A percentile compares a stretch with the other conserved stretches of the same genome.
These are phyloP conservation scores for Pyrenula massariospora DNA, from an alignment of 495 filamentous ascomycete genomes.

Conservation along the genomic window DNA sequence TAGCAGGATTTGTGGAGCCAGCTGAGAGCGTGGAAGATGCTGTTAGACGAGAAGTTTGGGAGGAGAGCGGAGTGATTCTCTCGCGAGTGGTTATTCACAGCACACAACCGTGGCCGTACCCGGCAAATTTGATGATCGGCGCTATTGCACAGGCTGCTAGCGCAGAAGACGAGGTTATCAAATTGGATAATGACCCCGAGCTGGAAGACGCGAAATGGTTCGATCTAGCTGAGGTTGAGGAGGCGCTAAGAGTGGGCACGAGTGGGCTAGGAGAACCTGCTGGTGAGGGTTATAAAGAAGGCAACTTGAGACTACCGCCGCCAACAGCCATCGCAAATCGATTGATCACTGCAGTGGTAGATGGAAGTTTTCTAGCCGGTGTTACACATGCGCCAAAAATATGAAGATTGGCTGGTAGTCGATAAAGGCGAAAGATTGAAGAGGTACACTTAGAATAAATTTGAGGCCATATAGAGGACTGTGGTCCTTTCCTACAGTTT, in stretches of 20 bases:
- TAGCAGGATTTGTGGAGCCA: slow-evolving; percentile 92
- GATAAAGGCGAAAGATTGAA: too few relatives aligned
- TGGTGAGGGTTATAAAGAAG: slow-evolving; percentile 57
- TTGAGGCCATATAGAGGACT: too few relatives aligned
- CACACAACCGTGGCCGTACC: slow-evolving; percentile 86
- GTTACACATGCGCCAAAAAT: slow-evolving; percentile 22
- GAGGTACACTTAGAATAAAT: too few relatives aligned
- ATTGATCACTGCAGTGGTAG: slow-evolving; percentile 43
- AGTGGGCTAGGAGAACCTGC: slow-evolving; percentile 56
- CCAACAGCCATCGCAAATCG: slow-evolving; percentile 72
- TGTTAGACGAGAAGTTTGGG: slow-evolving; percentile 90
- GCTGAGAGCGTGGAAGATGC: slow-evolving; percentile 93
- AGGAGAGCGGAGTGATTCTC: slow-evolving; percentile 76
- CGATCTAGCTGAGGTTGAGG: slow-evolving; percentile 49
- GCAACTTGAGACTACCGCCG: slow-evolving; percentile 59
- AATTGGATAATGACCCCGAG: slow-evolving; percentile 80
- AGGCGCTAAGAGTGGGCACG: slow-evolving; percentile 39
- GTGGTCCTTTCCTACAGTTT: too few relatives aligned
- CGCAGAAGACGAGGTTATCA: slow-evolving; percentile 66
- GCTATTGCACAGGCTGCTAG: slow-evolving; percentile 72
- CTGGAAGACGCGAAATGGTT: slow-evolving; percentile 86
- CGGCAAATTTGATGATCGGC: slow-evolving; percentile 90
- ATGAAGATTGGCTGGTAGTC: slow-evolving; percentile 1
- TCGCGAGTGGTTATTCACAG: slow-evolving; percentile 85
- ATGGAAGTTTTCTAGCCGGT: slow-evolving; percentile 29